Evolutionary conservation across 257 asterid genomes (phyloP).

Genomic region (Gentiana straminea): DNA sequence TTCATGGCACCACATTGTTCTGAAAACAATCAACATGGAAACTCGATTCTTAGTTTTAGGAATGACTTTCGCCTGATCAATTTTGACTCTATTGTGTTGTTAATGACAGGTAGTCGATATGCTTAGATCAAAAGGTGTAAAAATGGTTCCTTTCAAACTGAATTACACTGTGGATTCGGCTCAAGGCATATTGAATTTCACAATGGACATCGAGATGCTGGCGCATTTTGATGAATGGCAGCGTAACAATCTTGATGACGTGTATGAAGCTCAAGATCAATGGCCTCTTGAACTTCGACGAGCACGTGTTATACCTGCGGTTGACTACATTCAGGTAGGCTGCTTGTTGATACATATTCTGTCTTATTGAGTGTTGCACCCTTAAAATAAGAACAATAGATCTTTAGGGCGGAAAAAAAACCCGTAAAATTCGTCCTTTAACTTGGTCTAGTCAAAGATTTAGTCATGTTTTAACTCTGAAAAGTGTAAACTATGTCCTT

Average conservation of each 20-base stretch:
- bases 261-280: slow-evolving; percentile 88
- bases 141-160: slow-evolving; percentile 69
- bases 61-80: no score
- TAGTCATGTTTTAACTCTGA: no score
- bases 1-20: no score
- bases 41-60: no score
- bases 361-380: no score
- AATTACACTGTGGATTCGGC: slow-evolving; percentile 75
- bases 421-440: no score
- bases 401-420: no score
- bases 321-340: slow-evolving; percentile 76
- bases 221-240: slow-evolving; percentile 97
- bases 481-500: no score
- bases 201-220: slow-evolving; percentile 91
- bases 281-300: slow-evolving; percentile 94
- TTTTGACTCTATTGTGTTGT: not conserved
- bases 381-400: no score
- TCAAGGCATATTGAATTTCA: slow-evolving; percentile 87
- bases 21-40: no score
- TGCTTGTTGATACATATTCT: no score
- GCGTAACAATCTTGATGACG: slow-evolving; percentile 59
- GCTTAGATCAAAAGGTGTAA: slow-evolving; percentile 63
- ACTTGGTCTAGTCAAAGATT: no score
- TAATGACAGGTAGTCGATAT: slow-evolving; percentile 51
- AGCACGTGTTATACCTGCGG: slow-evolving; percentile 88